Evolutionary conservation across 2,329 filamentous ascomycete genomes (phyloP), one percentile per base, ranked within the genome.

Genomic region (Fusarium algeriense): DNA sequence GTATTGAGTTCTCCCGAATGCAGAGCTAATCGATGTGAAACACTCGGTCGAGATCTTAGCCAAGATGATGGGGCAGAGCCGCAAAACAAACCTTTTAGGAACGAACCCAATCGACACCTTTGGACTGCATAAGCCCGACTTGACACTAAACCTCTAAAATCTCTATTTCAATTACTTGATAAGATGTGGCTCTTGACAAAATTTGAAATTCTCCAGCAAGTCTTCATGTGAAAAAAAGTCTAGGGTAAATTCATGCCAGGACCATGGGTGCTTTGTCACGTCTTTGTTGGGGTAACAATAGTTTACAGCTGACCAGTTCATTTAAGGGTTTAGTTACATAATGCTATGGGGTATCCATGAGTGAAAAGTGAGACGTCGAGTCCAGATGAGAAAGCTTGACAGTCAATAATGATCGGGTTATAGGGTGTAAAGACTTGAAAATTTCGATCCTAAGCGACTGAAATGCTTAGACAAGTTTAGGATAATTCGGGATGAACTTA

Each of bases 1-100:
- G 34, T n/a, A 57, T 60, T 62, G 56, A 70, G 69, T 70, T 72
- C 45, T 56, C 14, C 14, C 40, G 19, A 37, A 20, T 30, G 32
- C 38, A 65, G 19, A 40, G 48, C 64, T 71, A 69, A 41, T 59
- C 32, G 57, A 50, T 14, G 26, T 45, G 62, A 53, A 30, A 45
- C 46, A 49, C 32, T 52, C 26, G 26, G 9, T 46, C 46, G n/a
- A 38, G 59, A 71, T 65, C 46, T 37, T 56, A 50, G 15, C 28
- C 28, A 32, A 17, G n/a, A 5, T 28, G n/a, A 57, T n/a, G 41
- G 41, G 32, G 49, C 53, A 45, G 46, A 71, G 62, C 55, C 55
- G 23, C 26, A 49, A 34, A 32, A 23, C 30, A 58, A 28, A 20
- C n/a, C 12, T 44, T 14, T 62, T 23, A 26, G 6, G 9, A 17